These are phyloP conservation scores for Paramecium biaurelia DNA, from an alignment of 73 alveolate genomes.

Conservation along the genomic window DNA sequence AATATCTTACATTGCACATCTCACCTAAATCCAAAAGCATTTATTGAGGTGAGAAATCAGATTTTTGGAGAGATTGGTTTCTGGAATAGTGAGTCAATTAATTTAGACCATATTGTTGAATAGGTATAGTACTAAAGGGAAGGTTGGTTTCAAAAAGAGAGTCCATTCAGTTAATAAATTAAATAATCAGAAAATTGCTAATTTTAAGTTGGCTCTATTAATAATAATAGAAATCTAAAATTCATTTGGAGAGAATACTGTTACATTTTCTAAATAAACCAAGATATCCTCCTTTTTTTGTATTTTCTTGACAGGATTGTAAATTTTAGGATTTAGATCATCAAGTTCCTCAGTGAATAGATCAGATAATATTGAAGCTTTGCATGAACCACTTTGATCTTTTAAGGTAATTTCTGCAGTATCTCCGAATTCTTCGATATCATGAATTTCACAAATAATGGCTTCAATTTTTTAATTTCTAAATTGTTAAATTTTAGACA, in stretches of 20 bases:
- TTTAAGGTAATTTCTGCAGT: background rate
- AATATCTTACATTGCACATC: constrained; percentile 51
- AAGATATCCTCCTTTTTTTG: background rate
- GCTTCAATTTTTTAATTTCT: background rate
- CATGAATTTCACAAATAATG: background rate
- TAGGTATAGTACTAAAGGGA: background rate
- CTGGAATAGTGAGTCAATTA: background rate
- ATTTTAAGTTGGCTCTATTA: background rate
- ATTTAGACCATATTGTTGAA: background rate
- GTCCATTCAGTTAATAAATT: background rate
- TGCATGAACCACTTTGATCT: background rate
- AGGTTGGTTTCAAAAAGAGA: background rate
- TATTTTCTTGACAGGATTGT: background rate
- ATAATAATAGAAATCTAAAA: background rate
- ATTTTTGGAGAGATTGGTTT: background rate
- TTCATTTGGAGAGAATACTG: constrained; percentile 10
- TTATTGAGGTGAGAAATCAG: constrained; percentile 4
- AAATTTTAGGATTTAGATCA: background rate
- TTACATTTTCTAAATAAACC: constrained; percentile 8
- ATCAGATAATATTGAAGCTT: background rate
- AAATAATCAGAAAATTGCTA: background rate
- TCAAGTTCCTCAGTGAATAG: background rate
- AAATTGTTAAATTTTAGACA: background rate
- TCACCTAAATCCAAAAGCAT: constrained; percentile 46
- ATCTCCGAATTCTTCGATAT: background rate